Conservation (phyloP, 176 grass and related monocot species). For the Poa annua region DNA sequence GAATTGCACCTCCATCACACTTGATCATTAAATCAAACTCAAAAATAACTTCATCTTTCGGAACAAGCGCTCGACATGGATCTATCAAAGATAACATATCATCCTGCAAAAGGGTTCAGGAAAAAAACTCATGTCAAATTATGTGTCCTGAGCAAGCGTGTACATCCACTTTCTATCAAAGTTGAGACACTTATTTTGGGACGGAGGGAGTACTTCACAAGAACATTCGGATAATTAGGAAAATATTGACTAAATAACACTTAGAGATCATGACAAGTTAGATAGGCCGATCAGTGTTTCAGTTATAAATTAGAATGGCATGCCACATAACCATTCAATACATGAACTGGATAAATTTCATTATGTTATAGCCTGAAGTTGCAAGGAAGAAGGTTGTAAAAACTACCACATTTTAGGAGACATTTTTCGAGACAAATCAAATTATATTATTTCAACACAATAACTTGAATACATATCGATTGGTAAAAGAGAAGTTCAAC, state of each 20-base stretch:
- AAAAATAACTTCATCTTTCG: background rate
- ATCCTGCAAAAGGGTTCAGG: background rate
- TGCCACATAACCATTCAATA: no score
- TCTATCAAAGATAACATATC: background rate
- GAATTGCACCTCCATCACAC: background rate
- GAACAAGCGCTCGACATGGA: slow-evolving; percentile 3
- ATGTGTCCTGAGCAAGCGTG: background rate
- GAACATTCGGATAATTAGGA: no score
- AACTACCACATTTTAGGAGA: background rate
- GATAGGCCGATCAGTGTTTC: no score
- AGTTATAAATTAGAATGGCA: no score
- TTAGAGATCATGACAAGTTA: background rate
- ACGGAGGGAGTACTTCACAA: no score
- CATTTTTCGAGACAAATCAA: background rate
- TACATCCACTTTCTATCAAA: no score
- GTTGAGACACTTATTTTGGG: no score
- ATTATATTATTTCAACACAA: background rate
- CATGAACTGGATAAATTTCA: background rate
- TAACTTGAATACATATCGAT: background rate
- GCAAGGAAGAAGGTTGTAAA: background rate
- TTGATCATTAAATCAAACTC: slow-evolving; percentile 10
- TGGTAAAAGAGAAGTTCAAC: background rate
- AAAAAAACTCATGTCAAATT: background rate
- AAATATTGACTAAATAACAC: no score
- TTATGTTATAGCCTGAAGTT: background rate